phyloP scores from a whole-genome alignment of 345 rosid species.

The Carallia brachiata region DNA sequence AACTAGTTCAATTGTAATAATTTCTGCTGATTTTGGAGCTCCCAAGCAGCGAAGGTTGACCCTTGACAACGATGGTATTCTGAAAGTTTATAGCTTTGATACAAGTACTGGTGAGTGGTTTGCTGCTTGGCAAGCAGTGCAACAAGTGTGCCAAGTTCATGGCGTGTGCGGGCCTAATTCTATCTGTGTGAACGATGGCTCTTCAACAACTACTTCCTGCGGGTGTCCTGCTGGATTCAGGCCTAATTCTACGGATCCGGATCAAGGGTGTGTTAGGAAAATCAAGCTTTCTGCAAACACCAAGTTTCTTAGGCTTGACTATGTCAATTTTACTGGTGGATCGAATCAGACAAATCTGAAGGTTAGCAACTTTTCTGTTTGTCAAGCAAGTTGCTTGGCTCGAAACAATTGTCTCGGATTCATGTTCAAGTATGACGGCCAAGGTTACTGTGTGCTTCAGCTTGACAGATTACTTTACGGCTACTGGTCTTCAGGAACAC shows the following conservation, averaged over 20 bases:
- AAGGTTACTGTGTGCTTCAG: slow-evolving; percentile 49
- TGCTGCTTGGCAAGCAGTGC: slow-evolving; percentile 50
- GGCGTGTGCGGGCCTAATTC: slow-evolving; percentile 55
- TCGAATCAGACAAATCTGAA: slow-evolving; percentile 20
- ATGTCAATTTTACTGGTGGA: slow-evolving; percentile 53
- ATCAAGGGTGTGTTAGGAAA: slow-evolving; percentile 36
- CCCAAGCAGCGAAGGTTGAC: slow-evolving; percentile 32
- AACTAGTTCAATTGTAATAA: slow-evolving; percentile 4
- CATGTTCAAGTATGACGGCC: slow-evolving; percentile 53
- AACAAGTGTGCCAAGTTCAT: slow-evolving; percentile 45
- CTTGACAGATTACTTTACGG: slow-evolving; percentile 39
- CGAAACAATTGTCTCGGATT: slow-evolving; percentile 42
- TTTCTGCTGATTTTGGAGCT: slow-evolving; percentile 39
- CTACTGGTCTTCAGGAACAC: slow-evolving; percentile 59
- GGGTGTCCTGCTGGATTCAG: slow-evolving; percentile 58
- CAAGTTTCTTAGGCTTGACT: slow-evolving; percentile 57
- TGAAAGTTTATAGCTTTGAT: slow-evolving; percentile 41
- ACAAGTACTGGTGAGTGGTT: slow-evolving; percentile 16
- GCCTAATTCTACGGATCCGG: neutral
- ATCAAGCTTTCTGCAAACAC: slow-evolving; percentile 19
- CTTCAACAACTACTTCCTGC: slow-evolving; percentile 28
- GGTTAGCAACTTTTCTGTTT: slow-evolving; percentile 31
- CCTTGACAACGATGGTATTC: slow-evolving; percentile 52
- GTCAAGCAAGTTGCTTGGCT: slow-evolving; percentile 37
- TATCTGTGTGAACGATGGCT: slow-evolving; percentile 44